These are phyloP conservation scores for Pseudozyma flocculosa DNA, from an alignment of 1,284 basidiomycete genomes.

Conservation along the genomic window DNA sequence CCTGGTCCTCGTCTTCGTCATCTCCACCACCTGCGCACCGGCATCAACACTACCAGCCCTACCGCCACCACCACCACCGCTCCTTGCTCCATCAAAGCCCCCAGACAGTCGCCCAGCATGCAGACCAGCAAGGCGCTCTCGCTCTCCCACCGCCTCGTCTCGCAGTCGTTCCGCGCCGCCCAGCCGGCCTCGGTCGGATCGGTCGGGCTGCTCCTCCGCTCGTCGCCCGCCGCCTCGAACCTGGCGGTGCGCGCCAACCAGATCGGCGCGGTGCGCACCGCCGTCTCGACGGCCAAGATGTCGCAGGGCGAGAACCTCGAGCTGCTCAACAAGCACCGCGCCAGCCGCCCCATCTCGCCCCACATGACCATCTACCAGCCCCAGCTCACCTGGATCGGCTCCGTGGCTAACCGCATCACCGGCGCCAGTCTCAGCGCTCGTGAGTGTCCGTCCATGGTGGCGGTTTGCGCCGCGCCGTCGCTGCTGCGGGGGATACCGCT, in stretches of 20 bases:
- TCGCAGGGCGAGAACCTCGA: constrained; percentile 65
- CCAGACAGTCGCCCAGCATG: too few relatives aligned
- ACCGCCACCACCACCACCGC: too few relatives aligned
- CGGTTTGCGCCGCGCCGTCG: too few relatives aligned
- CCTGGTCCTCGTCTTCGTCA: too few relatives aligned
- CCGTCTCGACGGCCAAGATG: constrained; percentile 19
- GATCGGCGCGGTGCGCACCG: background rate
- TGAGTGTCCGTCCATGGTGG: constrained; percentile 18
- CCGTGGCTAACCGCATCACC: constrained; percentile 81
- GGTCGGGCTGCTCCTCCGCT: constrained; percentile 9
- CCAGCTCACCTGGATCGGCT: constrained; percentile 81
- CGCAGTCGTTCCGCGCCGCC: too few relatives aligned
- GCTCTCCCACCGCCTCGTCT: too few relatives aligned
- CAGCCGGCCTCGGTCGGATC: constrained; percentile 2
- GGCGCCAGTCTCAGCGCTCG: constrained; percentile 68
- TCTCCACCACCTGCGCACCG: too few relatives aligned
- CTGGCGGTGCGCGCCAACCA: too few relatives aligned
- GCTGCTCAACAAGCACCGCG: constrained; percentile 82
- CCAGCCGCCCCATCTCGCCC: constrained; percentile 80
- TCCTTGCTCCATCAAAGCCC: too few relatives aligned
- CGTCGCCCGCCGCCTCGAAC: background rate
- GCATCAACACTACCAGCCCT: too few relatives aligned
- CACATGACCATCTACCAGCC: constrained; percentile 97
- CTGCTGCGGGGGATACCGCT: too few relatives aligned
- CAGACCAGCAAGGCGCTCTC: too few relatives aligned